Conservation (phyloP, 192 early-diverging fungal species). For the Linnemannia zychae region DNA sequence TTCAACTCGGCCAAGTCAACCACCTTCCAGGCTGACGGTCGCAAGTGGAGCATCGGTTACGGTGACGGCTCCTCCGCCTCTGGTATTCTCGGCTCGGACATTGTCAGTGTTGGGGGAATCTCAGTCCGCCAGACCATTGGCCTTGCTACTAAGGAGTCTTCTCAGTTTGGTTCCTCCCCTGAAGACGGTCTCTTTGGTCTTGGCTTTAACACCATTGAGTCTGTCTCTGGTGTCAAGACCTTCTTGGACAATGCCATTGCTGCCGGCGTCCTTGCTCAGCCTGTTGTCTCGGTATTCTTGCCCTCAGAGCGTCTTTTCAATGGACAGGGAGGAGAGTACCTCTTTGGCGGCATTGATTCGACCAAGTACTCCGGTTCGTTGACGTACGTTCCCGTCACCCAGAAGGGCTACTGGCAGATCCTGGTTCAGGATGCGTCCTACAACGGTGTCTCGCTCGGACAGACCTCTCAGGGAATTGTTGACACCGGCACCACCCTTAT, state of each 20-base stretch:
- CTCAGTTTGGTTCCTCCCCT: slow-evolving; percentile 66
- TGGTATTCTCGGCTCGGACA: slow-evolving; percentile 62
- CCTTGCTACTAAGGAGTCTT: slow-evolving; percentile 71
- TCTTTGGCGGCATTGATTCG: slow-evolving; percentile 71
- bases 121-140: slow-evolving; percentile 74
- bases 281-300: slow-evolving; percentile 75
- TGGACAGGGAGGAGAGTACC: slow-evolving; percentile 61
- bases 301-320: slow-evolving; percentile 59
- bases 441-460: slow-evolving; percentile 53
- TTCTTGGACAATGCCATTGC: slow-evolving; percentile 71
- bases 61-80: slow-evolving; percentile 70
- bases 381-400: slow-evolving; percentile 68
- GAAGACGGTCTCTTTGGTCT: slow-evolving; percentile 78
- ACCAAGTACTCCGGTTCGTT: slow-evolving; percentile 63
- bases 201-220: slow-evolving; percentile 65
- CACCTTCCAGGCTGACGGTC: slow-evolving; percentile 67
- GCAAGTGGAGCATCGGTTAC: slow-evolving; percentile 73
- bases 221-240: slow-evolving; percentile 62
- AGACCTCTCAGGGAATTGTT: slow-evolving; percentile 61
- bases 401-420: slow-evolving; percentile 71
- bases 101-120: slow-evolving; percentile 67
- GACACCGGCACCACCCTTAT: slow-evolving; percentile 78
- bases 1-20: slow-evolving; percentile 63
- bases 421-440: slow-evolving; percentile 62
- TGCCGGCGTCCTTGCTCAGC: slow-evolving; percentile 64